A percentile compares a stretch with the other conserved stretches of the same genome.
Evolutionary conservation across 1,284 basidiomycete species (phyloP).

Genomic region (Lignosus rhinocerotis): DNA sequence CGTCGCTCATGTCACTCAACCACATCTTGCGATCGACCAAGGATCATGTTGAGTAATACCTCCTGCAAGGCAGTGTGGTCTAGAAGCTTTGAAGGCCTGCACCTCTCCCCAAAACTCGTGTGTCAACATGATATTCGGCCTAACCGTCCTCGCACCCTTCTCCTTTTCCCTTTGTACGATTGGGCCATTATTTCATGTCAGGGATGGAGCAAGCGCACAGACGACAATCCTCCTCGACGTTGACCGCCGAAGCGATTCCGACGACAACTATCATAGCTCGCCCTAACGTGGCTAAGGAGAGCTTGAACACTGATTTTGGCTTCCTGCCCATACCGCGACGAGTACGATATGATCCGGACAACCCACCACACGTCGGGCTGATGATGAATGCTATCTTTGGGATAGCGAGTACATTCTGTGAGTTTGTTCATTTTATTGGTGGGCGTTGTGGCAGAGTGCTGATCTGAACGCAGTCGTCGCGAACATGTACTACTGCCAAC

Average conservation of each 20-base stretch:
- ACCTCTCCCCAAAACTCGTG: too few species aligned
- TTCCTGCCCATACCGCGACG: conserved; percentile 66
- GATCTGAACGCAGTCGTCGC: conserved; percentile 42
- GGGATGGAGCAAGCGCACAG: too few species aligned
- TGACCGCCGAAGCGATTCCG: too few species aligned
- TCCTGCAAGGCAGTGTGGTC: too few species aligned
- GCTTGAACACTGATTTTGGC: conserved; percentile 47
- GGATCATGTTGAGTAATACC: too few species aligned
- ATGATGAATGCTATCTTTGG: conserved; percentile 65
- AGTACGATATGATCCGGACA: conserved; percentile 59
- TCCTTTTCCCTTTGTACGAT: too few species aligned
- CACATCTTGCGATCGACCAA: background rate
- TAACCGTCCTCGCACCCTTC: too few species aligned
- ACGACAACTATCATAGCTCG: background rate
- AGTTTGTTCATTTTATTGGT: conserved; percentile 22
- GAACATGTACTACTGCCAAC: conserved; percentile 75
- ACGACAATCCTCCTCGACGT: too few species aligned
- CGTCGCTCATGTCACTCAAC: background rate
- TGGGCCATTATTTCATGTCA: too few species aligned
- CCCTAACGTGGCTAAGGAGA: background rate
- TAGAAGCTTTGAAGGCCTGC: too few species aligned
- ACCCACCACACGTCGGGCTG: conserved; percentile 60
- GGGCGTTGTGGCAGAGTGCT: background rate
- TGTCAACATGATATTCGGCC: too few species aligned
- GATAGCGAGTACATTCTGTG: conserved; percentile 59